phyloP scores from a whole-genome alignment of 768 basidiomycete genomes.

The Amyloporia xantha region DNA sequence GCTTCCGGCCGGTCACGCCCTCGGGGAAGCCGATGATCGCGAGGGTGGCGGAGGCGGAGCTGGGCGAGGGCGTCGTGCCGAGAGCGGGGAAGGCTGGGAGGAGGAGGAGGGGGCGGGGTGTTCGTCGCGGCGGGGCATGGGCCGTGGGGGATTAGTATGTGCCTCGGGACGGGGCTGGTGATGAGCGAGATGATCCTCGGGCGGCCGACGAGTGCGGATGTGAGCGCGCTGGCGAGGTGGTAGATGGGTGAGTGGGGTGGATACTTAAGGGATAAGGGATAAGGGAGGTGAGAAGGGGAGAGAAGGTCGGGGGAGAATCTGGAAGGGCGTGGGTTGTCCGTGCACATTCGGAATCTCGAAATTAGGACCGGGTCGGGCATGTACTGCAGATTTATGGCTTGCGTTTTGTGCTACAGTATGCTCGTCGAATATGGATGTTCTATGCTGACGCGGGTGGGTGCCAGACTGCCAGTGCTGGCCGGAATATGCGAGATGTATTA shows the following conservation, averaged over 20 bases:
- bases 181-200: constrained; percentile 25
- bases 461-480: too few species aligned
- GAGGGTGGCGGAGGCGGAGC: constrained; percentile 19
- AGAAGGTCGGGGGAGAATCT: neutral
- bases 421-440: too few species aligned
- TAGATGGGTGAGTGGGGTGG: constrained; percentile 7
- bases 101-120: constrained; percentile 15
- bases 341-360: neutral
- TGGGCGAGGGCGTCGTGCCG: constrained; percentile 20
- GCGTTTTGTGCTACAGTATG: too few species aligned
- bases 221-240: constrained; percentile 20
- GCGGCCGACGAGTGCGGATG: constrained; percentile 22
- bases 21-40: constrained; percentile 28
- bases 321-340: neutral
- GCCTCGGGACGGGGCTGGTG: constrained; percentile 27
- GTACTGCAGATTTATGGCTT: too few species aligned
- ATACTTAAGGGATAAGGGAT: too few species aligned
- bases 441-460: too few species aligned
- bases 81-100: constrained; percentile 1
- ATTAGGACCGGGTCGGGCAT: neutral
- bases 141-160: constrained; percentile 32
- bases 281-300: neutral
- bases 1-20: constrained; percentile 30
- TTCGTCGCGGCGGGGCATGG: constrained; percentile 31
- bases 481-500: too few species aligned